phyloP scores from a whole-genome alignment of 805 yeast genomes.

The Candida glaebosa region DNA sequence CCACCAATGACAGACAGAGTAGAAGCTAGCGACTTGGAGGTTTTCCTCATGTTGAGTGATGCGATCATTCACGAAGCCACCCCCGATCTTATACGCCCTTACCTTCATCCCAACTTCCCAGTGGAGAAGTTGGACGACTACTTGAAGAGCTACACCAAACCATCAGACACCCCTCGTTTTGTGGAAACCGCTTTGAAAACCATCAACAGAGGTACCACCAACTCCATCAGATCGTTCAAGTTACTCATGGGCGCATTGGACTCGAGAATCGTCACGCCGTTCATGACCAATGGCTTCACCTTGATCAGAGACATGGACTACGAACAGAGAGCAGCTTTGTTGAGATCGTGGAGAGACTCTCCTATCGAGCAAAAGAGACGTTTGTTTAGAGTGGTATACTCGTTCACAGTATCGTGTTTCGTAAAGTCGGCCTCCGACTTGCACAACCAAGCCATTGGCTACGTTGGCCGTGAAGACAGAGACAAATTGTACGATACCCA shows the following conservation, averaged over 20 bases:
- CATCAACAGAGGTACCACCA: constrained; percentile 13
- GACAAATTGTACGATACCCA: constrained; percentile 25
- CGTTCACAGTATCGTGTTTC: constrained; percentile 24
- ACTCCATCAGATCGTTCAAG: constrained; percentile 19
- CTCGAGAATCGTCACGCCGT: constrained; percentile 29
- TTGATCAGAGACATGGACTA: constrained; percentile 33
- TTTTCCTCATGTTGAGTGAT: constrained; percentile 29
- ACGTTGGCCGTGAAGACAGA: constrained; percentile 32
- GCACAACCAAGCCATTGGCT: constrained; percentile 35
- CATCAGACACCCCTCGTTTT: constrained; percentile 28
- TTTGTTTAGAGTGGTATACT: constrained; percentile 27
- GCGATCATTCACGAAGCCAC: constrained; percentile 31
- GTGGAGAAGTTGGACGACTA: constrained; percentile 28
- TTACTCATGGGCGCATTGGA: constrained; percentile 23
- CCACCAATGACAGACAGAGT: constrained; percentile 5
- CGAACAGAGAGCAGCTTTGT: constrained; percentile 27
- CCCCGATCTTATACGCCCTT: constrained; percentile 23
- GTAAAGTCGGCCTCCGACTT: constrained; percentile 26
- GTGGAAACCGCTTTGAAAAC: constrained; percentile 13
- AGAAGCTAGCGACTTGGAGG: constrained; percentile 22
- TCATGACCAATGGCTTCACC: constrained; percentile 31
- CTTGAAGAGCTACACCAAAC: constrained; percentile 19
- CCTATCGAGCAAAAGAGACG: constrained; percentile 32
- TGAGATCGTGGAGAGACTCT: constrained; percentile 41
- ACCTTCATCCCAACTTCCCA: constrained; percentile 23